Base-by-base conservation (phyloP, 2,329 filamentous ascomycete species). In the Fusarium zealandicum region DNA sequence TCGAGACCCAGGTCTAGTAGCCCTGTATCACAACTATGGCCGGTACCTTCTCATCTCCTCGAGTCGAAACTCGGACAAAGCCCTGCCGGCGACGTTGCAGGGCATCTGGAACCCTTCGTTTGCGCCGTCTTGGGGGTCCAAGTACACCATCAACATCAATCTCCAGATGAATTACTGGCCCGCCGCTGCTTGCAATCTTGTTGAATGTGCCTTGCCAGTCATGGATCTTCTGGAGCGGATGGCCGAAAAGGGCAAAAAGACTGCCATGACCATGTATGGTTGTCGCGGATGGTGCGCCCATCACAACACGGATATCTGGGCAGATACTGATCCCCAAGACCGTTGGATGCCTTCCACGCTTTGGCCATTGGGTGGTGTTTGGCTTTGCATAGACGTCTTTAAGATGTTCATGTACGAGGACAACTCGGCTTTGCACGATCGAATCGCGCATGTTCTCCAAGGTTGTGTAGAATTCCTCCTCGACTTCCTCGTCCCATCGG, bases 81-180 rank as follows among this genome's bases (percentile, higher is more conserved):
- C 61, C 1, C 49, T 74, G 1, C 71, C 72, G 0, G 68, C 71
- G 2, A 74, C 72, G 4, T 53, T 75, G 1, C 72, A 75, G n/a
- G 72, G 70, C 0, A 69, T 75, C 20, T 74, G 71, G 72, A 73
- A 73, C 18, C 63, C 68, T 9, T 67, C 69, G 0, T 66, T 64
- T 11, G 59, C 57, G 0, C 68, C 70, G 1, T 67, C 75, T 0
- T 81, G 79, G 79, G 78, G 78, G 4, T 74, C 71, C 18, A 80
- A 78, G 54, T 80, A 75, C 50, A 82, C 79, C 1, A 78, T 81
- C 59, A 80, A 82, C 55, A 79, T 82, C 64, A 82, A 82, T 35
- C 68, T 75, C 0, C 74, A 82, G 62, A 82, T 82, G 80, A 82
- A 82, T 57, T 82, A 82, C 60, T 82, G 79, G 79, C 70, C 70